Conservation (phyloP, 1,284 basidiomycete genomes). For the Lentinula novae-zelandiae region DNA sequence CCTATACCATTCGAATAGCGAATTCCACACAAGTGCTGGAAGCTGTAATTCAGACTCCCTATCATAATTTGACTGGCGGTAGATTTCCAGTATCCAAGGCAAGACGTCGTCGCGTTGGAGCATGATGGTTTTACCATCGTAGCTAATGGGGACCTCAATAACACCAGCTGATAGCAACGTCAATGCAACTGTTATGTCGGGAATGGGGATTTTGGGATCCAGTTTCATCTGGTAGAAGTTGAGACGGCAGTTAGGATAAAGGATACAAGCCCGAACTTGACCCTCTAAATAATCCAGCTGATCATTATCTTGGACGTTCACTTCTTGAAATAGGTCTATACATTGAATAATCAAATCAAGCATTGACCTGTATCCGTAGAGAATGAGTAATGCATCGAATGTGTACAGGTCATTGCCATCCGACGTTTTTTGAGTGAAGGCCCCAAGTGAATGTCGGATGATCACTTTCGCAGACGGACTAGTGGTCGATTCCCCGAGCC, state of each 20-base stretch:
- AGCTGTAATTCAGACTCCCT: neutral
- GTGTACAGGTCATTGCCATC: too few relatives aligned
- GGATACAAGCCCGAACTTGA: too few relatives aligned
- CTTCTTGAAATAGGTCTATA: too few relatives aligned
- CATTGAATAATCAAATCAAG: too few relatives aligned
- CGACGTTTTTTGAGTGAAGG: neutral
- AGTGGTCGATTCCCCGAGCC: neutral
- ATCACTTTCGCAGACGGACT: neutral
- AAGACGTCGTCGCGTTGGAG: neutral
- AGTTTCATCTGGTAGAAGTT: neutral
- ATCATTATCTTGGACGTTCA: too few relatives aligned
- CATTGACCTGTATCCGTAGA: too few relatives aligned
- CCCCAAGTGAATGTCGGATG: neutral
- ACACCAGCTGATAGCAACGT: neutral
- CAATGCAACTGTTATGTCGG: neutral
- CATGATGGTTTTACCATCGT: neutral
- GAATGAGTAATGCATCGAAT: too few relatives aligned
- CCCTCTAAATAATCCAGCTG: too few relatives aligned
- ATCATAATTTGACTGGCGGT: neutral
- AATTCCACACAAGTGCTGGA: neutral
- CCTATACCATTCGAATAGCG: neutral
- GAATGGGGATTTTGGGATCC: neutral
- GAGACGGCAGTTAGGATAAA: neutral
- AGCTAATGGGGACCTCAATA: neutral
- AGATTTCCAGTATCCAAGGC: neutral